Conservation (phyloP, 192 early-diverging fungal genomes). For the Ambispora gerdemannii region DNA sequence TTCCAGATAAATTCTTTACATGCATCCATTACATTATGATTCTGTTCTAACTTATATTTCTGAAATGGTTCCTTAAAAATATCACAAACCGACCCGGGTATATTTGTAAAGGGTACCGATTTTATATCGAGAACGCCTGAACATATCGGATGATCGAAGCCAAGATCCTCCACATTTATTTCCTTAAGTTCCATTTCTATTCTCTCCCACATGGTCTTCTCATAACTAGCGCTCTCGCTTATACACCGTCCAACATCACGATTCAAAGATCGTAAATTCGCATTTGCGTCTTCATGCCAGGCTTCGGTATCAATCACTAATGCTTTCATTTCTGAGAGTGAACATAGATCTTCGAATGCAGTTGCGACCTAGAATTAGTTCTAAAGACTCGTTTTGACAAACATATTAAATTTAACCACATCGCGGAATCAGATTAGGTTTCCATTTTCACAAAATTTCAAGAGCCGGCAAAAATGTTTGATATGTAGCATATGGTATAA, state of each 20-base stretch:
- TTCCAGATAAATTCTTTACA: not conserved
- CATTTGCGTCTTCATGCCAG: constrained; percentile 5
- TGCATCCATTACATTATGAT: not conserved
- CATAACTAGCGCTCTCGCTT: constrained; percentile 4
- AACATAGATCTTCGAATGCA: constrained; percentile 9
- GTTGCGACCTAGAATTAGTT: not conserved
- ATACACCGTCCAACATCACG: not conserved
- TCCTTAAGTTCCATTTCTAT: constrained; percentile 1
- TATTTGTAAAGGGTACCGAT: constrained; percentile 12
- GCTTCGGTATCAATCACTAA: constrained; percentile 7
- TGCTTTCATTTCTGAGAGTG: not conserved
- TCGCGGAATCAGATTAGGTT: constrained; percentile 9
- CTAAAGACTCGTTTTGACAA: not conserved
- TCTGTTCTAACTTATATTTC: constrained; percentile 16
- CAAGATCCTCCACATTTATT: not conserved
- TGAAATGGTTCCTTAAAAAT: constrained; percentile 17
- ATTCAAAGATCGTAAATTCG: not conserved
- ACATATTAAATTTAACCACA: not conserved
- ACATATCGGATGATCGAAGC: constrained; percentile 1
- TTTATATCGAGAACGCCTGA: not conserved
- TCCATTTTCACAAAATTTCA: constrained; percentile 8
- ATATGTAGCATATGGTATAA: not conserved
- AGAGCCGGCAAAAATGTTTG: not conserved
- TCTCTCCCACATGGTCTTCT: constrained; percentile 18
- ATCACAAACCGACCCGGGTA: constrained; percentile 1